Evolutionary conservation across 2,329 filamentous ascomycete genomes (phyloP), one percentile per base, ranked within the genome.

Genomic region (Eutypa lata): DNA sequence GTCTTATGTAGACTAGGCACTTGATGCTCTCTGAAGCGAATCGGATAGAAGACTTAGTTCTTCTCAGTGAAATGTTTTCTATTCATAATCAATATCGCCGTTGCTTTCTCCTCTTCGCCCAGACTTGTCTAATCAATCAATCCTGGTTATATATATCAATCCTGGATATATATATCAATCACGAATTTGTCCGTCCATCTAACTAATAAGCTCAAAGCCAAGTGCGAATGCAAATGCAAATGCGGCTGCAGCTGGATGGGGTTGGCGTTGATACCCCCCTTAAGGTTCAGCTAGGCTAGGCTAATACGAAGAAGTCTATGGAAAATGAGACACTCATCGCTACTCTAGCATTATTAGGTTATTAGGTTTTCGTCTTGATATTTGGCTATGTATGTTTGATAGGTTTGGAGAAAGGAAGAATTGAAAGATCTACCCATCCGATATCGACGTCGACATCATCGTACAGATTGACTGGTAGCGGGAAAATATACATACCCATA

Each of bases 361-460:
- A n/a, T n/a, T n/a, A n/a, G n/a, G n/a, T n/a, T n/a, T n/a, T n/a
- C n/a, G n/a, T n/a, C n/a, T n/a, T n/a, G n/a, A n/a, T n/a, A n/a
- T n/a, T n/a, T n/a, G n/a, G n/a, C n/a, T n/a, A n/a, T n/a, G n/a
- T n/a, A n/a, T n/a, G n/a, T n/a, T n/a, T n/a, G n/a, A n/a, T n/a
- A n/a, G n/a, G n/a, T n/a, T n/a, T n/a, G n/a, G n/a, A n/a, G n/a
- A 7, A 18, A 14, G 10, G 38, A 19, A 11, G 18, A 10, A n/a
- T 19, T 16, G 42, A 19, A 43, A 45, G 22, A 22, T 22, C 38
- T 22, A 10, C 38, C 38, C 7, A 5, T 42, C 19, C 22, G 31
- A 52, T 57, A 57, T 19, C 46, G 22, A 8, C 47, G 18, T 22
- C 44, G 53, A 60, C 56, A 60, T 60, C 57, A 57, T 60, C 54